phyloP scores from a whole-genome alignment of 176 grass and related monocot species.

The Carex parvula region DNA sequence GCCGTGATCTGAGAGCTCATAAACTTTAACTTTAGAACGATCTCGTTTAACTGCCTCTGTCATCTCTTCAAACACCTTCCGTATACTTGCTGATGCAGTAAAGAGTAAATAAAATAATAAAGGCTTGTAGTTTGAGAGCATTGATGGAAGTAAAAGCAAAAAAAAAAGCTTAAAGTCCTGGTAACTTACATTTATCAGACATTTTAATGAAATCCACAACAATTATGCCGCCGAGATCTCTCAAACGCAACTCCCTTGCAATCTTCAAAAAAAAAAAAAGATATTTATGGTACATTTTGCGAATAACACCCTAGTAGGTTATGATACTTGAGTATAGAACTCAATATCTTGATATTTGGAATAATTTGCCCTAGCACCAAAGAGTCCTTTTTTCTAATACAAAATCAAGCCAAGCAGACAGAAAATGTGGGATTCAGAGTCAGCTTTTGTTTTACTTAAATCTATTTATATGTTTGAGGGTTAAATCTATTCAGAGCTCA shows the following conservation, averaged over 20 bases:
- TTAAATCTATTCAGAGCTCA: no score
- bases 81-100: conserved; percentile 63
- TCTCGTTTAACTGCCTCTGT: conserved; percentile 80
- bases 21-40: conserved; percentile 76
- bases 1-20: conserved; percentile 79
- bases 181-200: conserved; percentile 84
- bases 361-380: not conserved
- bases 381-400: not conserved
- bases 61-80: conserved; percentile 87
- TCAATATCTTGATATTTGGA: not conserved
- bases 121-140: conserved; percentile 8
- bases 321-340: not conserved
- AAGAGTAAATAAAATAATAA: conserved; percentile 31
- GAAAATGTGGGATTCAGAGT: not conserved
- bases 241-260: conserved; percentile 82
- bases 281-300: not conserved
- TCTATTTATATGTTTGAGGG: no score
- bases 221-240: conserved; percentile 96
- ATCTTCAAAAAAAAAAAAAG: conserved; percentile 41
- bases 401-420: not conserved
- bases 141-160: conserved; percentile 16
- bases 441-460: no score
- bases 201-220: conserved; percentile 98
- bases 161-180: conserved; percentile 15
- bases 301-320: not conserved